Evolutionary conservation across 2,329 filamentous ascomycete genomes (phyloP).

Genomic region (Annulohypoxylon truncatum): DNA sequence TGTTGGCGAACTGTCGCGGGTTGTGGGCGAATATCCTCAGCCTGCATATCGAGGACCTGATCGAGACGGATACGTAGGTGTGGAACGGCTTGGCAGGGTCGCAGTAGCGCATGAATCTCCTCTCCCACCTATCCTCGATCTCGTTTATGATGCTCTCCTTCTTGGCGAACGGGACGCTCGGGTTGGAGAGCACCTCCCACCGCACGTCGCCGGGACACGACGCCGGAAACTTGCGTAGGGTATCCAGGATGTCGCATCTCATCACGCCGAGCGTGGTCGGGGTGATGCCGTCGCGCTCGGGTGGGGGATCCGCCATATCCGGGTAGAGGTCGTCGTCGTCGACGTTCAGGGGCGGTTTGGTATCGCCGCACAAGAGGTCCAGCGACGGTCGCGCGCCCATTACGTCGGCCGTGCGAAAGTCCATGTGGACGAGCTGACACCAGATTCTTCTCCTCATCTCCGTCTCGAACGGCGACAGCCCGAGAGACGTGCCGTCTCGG

Average conservation of each 20-base stretch:
- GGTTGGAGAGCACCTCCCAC: slow-evolving; percentile 32
- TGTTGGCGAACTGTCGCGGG: slow-evolving; percentile 33
- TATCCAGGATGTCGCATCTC: slow-evolving; percentile 57
- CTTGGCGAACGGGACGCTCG: slow-evolving; percentile 24
- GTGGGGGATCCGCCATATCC: slow-evolving; percentile 56
- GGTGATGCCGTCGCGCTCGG: slow-evolving; percentile 57
- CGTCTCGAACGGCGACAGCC: slow-evolving; percentile 60
- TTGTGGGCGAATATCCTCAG: slow-evolving; percentile 41
- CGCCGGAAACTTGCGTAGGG: slow-evolving; percentile 55
- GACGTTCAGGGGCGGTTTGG: slow-evolving; percentile 58
- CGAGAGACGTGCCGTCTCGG: slow-evolving; percentile 61
- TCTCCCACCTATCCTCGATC: slow-evolving; percentile 51
- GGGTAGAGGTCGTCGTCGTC: slow-evolving; percentile 62
- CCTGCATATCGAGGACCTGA: slow-evolving; percentile 41
- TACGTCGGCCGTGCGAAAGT: slow-evolving; percentile 61
- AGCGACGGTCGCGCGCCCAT: slow-evolving; percentile 57
- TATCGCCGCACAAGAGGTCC: slow-evolving; percentile 19
- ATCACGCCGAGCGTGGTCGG: slow-evolving; percentile 56
- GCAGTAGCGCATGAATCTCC: slow-evolving; percentile 52
- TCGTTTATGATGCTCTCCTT: slow-evolving; percentile 49
- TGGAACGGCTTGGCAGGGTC: slow-evolving; percentile 48
- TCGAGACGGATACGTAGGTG: slow-evolving; percentile 25
- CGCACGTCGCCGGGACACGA: slow-evolving; percentile 32
- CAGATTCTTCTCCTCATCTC: slow-evolving; percentile 64
- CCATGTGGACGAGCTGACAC: slow-evolving; percentile 62